phyloP scores from a whole-genome alignment of 495 filamentous ascomycete species.

The Coniosporium apollinis region DNA sequence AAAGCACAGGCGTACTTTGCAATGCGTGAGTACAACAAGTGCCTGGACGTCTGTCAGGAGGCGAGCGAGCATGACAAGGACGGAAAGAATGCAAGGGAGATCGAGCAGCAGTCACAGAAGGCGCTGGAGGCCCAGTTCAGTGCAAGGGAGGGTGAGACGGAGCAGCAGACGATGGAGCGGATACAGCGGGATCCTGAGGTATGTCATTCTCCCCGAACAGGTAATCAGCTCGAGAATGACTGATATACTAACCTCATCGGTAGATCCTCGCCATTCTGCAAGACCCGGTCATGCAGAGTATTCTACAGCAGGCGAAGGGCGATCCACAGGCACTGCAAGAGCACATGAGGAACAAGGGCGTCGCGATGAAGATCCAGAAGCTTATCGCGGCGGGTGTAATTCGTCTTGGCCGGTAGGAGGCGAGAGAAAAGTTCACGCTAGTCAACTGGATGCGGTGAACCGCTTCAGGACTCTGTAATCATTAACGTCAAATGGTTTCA shows the following conservation, averaged over 20 bases:
- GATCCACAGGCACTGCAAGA: slow-evolving; percentile 84
- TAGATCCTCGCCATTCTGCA: slow-evolving; percentile 81
- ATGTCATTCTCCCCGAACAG: slow-evolving; percentile 20
- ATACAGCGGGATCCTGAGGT: slow-evolving; percentile 89
- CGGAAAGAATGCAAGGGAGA: slow-evolving; percentile 67
- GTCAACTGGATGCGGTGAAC: too few relatives aligned
- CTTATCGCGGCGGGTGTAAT: slow-evolving; percentile 87
- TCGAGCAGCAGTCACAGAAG: slow-evolving; percentile 88
- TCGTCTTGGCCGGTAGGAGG: too few relatives aligned
- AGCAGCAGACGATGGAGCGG: slow-evolving; percentile 86
- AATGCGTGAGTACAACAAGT: slow-evolving; percentile 95
- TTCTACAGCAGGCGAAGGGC: slow-evolving; percentile 86
- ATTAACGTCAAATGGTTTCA: too few relatives aligned
- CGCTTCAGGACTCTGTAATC: too few relatives aligned
- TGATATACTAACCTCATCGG: not conserved
- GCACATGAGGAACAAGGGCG: slow-evolving; percentile 84
- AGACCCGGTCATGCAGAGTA: slow-evolving; percentile 95
- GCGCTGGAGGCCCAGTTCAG: slow-evolving; percentile 80
- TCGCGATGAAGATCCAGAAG: slow-evolving; percentile 79
- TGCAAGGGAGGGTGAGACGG: slow-evolving; percentile 81
- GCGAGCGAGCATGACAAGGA: slow-evolving; percentile 60
- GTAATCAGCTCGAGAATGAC: too few relatives aligned
- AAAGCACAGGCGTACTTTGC: slow-evolving; percentile 87
- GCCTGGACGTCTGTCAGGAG: slow-evolving; percentile 72
- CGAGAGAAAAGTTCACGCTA: too few relatives aligned